Percentiles rank a stretch among this genome's conserved stretches.
Conservation (phyloP, 23 red algal species). For the Gracilariopsis chorda region DNA sequence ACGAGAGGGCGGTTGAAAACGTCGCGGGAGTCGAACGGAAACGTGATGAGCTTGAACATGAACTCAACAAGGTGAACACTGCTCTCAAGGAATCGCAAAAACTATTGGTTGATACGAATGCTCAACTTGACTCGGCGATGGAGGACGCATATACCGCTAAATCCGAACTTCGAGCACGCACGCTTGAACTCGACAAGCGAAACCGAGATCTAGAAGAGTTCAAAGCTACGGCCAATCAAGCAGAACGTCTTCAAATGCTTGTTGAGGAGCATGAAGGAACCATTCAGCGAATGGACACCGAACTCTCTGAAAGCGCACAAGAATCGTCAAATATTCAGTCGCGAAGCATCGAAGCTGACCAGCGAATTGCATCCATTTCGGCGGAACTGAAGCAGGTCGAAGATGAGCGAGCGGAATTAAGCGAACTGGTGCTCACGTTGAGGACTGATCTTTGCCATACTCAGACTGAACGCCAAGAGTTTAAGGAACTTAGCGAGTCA, state of each 20-base stretch:
- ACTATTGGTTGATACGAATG: not conserved
- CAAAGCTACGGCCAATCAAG: not conserved
- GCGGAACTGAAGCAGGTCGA: not conserved
- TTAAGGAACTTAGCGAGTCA: not conserved
- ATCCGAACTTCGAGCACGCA: not conserved
- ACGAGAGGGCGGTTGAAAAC: not conserved
- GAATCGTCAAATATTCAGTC: conserved; percentile 6
- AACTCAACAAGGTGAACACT: not conserved
- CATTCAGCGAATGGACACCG: not conserved
- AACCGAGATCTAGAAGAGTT: not conserved
- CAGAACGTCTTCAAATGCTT: not conserved
- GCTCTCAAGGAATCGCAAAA: not conserved
- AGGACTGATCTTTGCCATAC: no score
- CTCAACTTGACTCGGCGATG: not conserved
- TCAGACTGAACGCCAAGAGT: not conserved
- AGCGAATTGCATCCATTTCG: not conserved
- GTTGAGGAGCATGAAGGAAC: not conserved
- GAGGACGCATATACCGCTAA: not conserved
- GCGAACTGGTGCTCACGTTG: not conserved
- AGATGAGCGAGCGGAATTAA: not conserved
- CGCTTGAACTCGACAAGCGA: not conserved
- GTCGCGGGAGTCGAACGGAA: not conserved
- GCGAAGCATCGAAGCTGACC: conserved; percentile 12
- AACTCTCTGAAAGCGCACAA: not conserved
- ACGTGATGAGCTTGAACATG: not conserved